phyloP scores from a whole-genome alignment of 78 protist genomes.

The Paratrimastix pyriformis region DNA sequence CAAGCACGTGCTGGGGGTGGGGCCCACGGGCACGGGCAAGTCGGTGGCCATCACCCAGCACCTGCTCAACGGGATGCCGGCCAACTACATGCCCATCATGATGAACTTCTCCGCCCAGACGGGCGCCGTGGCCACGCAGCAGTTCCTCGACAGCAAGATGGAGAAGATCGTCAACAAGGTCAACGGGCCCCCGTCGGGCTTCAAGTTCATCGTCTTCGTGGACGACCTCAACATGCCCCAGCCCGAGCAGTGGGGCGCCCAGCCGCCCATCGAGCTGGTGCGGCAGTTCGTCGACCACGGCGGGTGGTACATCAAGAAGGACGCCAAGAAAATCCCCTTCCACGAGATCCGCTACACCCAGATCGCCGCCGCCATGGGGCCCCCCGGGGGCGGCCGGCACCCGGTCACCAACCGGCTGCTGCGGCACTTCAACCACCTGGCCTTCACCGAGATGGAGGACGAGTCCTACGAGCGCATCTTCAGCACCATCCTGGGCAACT shows the following conservation, averaged over 20 bases:
- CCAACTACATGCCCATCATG: constrained; percentile 7
- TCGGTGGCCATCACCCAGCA: constrained; percentile 42
- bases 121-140: constrained; percentile 55
- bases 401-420: constrained; percentile 56
- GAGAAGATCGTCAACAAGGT: constrained; percentile 48
- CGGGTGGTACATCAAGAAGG: constrained; percentile 62
- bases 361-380: constrained; percentile 66
- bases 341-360: constrained; percentile 30
- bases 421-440: constrained; percentile 69
- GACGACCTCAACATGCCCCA: constrained; percentile 81
- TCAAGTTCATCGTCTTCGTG: constrained; percentile 42
- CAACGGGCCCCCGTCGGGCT: constrained; percentile 58
- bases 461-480: constrained; percentile 21
- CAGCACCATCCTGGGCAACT: constrained; percentile 36
- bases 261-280: constrained; percentile 79
- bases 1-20: constrained; percentile 42
- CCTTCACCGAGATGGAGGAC: constrained; percentile 53
- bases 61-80: constrained; percentile 23
- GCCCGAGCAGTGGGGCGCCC: constrained; percentile 61
- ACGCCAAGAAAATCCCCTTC: constrained; percentile 36
- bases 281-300: constrained; percentile 65
- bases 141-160: constrained; percentile 40
- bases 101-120: constrained; percentile 65
- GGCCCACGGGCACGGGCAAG: constrained; percentile 81
- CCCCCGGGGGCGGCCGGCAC: constrained; percentile 77